These are phyloP conservation scores for Botrytis aclada DNA, from an alignment of 2,329 filamentous ascomycete species.

Conservation along the genomic window DNA sequence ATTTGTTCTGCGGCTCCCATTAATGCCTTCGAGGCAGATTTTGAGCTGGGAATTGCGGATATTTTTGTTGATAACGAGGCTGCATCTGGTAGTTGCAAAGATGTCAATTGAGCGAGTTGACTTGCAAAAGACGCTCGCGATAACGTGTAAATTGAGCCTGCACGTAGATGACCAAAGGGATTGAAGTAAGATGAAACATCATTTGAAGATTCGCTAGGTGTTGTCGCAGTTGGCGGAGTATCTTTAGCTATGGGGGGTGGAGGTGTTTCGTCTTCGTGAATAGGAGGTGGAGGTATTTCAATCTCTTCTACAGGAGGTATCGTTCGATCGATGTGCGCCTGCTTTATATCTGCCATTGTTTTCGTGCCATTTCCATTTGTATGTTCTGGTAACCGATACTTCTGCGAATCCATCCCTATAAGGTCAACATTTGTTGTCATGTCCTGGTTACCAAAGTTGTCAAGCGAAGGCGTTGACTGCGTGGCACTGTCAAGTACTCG, in stretches of 20 bases:
- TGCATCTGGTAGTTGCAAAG: constrained; percentile 83
- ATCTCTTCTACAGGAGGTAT: constrained; percentile 40
- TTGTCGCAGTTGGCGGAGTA: constrained; percentile 42
- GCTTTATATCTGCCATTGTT: constrained; percentile 54
- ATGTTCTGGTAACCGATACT: constrained; percentile 71
- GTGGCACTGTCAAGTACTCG: constrained; percentile 31
- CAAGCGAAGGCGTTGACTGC: constrained; percentile 29
- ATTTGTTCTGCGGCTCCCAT: constrained; percentile 91
- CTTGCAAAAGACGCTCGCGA: constrained; percentile 90
- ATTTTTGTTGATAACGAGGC: constrained; percentile 80
- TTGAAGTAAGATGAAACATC: constrained; percentile 57
- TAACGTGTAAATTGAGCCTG: constrained; percentile 89
- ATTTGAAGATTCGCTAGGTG: constrained; percentile 36
- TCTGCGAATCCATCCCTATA: constrained; percentile 67
- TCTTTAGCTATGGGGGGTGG: constrained; percentile 53
- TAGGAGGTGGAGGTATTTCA: constrained; percentile 42
- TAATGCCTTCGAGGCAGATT: constrained; percentile 77
- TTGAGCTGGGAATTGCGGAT: constrained; percentile 77
- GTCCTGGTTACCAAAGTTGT: constrained; percentile 30
- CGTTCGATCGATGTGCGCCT: constrained; percentile 54
- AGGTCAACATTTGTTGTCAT: constrained; percentile 40
- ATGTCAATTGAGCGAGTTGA: constrained; percentile 88
- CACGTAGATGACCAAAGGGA: constrained; percentile 60
- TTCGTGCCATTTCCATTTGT: constrained; percentile 66
- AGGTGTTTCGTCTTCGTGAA: constrained; percentile 22